Percentiles rank a stretch among this genome's conserved stretches.
These are phyloP conservation scores for Elsinoe arachidis DNA, from an alignment of 2,329 filamentous ascomycete species.

Conservation along the genomic window DNA sequence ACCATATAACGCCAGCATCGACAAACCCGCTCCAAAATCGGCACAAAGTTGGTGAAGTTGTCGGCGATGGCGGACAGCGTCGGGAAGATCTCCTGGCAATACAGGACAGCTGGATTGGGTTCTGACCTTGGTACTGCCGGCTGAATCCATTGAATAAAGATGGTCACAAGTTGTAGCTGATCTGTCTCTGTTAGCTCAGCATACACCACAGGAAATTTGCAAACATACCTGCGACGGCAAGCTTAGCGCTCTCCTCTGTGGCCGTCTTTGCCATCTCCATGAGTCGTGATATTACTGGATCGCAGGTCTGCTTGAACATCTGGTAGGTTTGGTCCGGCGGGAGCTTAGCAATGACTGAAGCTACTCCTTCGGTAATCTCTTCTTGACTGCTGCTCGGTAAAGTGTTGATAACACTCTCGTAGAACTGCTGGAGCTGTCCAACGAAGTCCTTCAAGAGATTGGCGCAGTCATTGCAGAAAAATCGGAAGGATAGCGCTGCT, in stretches of 20 bases:
- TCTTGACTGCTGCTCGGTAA: constrained; percentile 82
- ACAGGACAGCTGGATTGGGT: constrained; percentile 86
- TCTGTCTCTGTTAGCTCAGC: constrained; percentile 41
- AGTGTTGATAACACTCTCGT: constrained; percentile 78
- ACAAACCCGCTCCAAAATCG: constrained; percentile 88
- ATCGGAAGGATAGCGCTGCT: constrained; percentile 89
- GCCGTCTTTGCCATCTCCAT: constrained; percentile 83
- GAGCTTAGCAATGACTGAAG: constrained; percentile 81
- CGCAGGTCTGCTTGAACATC: constrained; percentile 84
- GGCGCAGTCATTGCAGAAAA: constrained; percentile 92
- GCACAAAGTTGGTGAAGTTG: constrained; percentile 75
- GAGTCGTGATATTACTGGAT: constrained; percentile 76
- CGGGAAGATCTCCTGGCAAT: constrained; percentile 90
- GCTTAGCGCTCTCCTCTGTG: constrained; percentile 70
- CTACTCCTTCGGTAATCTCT: constrained; percentile 92
- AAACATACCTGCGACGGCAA: constrained; percentile 68
- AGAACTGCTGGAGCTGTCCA: constrained; percentile 80
- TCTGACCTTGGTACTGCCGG: constrained; percentile 64
- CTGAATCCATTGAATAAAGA: constrained; percentile 71
- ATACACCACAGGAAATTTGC: not conserved
- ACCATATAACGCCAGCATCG: constrained; percentile 96
- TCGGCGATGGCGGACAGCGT: constrained; percentile 78
- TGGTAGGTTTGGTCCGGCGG: constrained; percentile 71
- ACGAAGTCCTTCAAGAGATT: constrained; percentile 77
- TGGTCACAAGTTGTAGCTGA: constrained; percentile 83